Base-by-base conservation (phyloP, 2,329 filamentous ascomycete species). In the Monosporascus sp. region DNA sequence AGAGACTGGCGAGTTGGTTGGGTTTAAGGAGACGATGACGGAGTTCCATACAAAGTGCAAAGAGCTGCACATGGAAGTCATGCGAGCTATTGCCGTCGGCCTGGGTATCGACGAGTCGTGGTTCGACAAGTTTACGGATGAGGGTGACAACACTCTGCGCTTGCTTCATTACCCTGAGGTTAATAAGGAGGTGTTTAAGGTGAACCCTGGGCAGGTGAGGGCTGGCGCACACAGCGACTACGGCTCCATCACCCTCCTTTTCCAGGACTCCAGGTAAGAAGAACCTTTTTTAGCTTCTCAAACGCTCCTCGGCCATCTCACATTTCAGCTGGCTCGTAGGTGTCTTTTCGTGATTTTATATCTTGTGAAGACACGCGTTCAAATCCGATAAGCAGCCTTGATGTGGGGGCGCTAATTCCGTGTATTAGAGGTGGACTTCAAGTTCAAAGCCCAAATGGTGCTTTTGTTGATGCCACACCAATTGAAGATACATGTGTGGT, bases 21-120 rank as follows among this genome's bases (percentile, higher is more conserved):
- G 78, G 0, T 95, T 95, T 74, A 85, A 83, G 62, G 63, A 74
- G n/a, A 79, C 78, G 18, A 96, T 96, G 90, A 68, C 84, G 48
- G 70, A 70, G 3, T 97, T 97, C 70, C 88, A 87, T 60, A 77
- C 78, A n/a, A 76, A 78, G 55, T 95, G 90, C 70, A 89, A 90
- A 68, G 67, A 72, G 15, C 69, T 97, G 51, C 88, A 97, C 68
- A 75, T 82, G 27, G 76, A 91, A 57, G 81, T 96, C 20, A 95
- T 96, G 90, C 77, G 86, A 5, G 89, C 90, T 8, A 89, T 96
- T 57, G 90, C 89, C 0, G 72, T 93, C n/a, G 90, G 88, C 0
- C 84, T 96, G 82, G 85, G 80, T 0, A 74, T 94, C 17, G 80
- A 84, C 0, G 80, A 85, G 62, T 63, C 62, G 4, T 95, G 86